Conservation (phyloP, 306 rosid species). For the Fragaria iinumae region DNA sequence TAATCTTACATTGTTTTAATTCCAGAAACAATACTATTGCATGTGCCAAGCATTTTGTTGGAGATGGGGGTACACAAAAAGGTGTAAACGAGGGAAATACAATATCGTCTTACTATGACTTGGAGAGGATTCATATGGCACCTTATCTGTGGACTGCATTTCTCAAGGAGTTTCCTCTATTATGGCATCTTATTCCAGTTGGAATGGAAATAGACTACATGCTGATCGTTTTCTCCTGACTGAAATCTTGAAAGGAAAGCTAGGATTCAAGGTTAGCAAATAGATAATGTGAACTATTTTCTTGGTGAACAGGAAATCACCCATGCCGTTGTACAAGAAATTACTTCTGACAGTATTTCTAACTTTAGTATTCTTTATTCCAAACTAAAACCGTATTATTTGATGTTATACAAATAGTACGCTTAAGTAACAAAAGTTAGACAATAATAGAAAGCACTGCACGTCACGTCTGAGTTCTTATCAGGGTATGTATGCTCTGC, state of each 20-base stretch:
- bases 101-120: conserved; percentile 44
- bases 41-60: conserved; percentile 84
- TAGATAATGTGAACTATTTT: background rate
- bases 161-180: conserved; percentile 70
- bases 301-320: background rate
- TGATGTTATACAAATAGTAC: background rate
- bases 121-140: conserved; percentile 66
- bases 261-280: conserved; percentile 61
- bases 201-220: conserved; percentile 68
- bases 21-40: conserved; percentile 63
- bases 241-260: conserved; percentile 60
- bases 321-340: background rate
- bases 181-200: conserved; percentile 77
- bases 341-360: background rate
- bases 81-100: conserved; percentile 70
- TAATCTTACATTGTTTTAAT: background rate
- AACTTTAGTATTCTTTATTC: background rate
- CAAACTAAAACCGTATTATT: background rate
- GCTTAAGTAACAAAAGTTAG: background rate
- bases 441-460: background rate
- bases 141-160: conserved; percentile 78
- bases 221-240: conserved; percentile 56
- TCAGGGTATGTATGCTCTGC: background rate
- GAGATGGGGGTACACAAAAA: conserved; percentile 71
- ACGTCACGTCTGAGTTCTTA: background rate